Base-by-base conservation (phyloP, 1,284 basidiomycete species). In the Cyathus olla region DNA sequence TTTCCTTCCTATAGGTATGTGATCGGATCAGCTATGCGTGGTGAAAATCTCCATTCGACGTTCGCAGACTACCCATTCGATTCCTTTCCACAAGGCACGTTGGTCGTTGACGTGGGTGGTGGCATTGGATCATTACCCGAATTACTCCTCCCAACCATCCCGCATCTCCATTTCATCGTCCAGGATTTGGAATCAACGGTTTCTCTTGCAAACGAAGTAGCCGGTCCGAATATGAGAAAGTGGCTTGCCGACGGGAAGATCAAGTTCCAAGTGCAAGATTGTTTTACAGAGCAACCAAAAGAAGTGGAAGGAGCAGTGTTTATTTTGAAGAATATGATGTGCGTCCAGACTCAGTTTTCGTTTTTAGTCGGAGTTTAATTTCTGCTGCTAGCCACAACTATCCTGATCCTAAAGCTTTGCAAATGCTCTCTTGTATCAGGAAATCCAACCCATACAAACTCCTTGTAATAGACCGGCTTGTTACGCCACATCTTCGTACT, bases 1-100 rank as follows among this genome's bases (percentile, higher is more conserved):
- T n/a, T 56, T 55, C 22, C 44, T 60, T 28, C 44, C 59, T 15
- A 31, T 56, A 27, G 59, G 59, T 60, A 15, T 29, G 53, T 55
- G 24, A 26, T 46, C 9, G 19, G 19, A 26, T 46, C 44, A 21
- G 8, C 44, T 46, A 9, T 26, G 6, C 19, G n/a, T 19, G 44
- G 44, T 8, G 19, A 46, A 46, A 19, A 46, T 40, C 13, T 40
- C 44, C 19, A 9, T 8, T 26, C 19, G 8, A 8, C 8, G 9
- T n/a, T 24, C 26, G n/a, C n/a, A 56, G 46, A 56, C 26, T 56
- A 56, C 26, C 55, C 55, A 4, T 56, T 56, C 28, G 31, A 37
- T 10, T 56, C 55, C 6, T 49, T 48, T n/a, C 40, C 55, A 19
- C 10, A 22, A 19, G 31, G 15, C 9, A 56, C 55, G 4, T 21